phyloP scores from a whole-genome alignment of 1,284 basidiomycete genomes.

The Naganishia cerealis region DNA sequence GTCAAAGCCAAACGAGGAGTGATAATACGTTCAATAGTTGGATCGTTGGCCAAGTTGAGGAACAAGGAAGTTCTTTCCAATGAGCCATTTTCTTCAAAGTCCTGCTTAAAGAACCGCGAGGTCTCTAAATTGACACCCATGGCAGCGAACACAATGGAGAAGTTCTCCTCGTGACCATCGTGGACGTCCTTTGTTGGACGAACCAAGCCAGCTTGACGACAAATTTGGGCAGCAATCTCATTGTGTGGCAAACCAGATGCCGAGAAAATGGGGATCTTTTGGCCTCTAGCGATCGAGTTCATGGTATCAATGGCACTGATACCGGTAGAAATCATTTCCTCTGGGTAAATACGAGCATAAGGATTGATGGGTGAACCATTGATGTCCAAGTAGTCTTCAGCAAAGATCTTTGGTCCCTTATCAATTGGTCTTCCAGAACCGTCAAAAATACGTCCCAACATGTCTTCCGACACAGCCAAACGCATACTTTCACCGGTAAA shows the following conservation, averaged over 20 bases:
- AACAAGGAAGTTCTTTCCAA: slow-evolving; percentile 97
- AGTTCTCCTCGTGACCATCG: slow-evolving; percentile 99
- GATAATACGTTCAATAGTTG: slow-evolving; percentile 99
- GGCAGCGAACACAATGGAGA: slow-evolving; percentile 98
- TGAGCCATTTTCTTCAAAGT: slow-evolving; percentile 98
- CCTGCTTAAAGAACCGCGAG: slow-evolving; percentile 98
- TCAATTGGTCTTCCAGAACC: too few relatives aligned
- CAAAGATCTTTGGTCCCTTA: too few relatives aligned
- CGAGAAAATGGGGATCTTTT: slow-evolving; percentile 99
- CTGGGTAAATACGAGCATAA: slow-evolving; percentile 97
- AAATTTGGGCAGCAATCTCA: slow-evolving; percentile 99
- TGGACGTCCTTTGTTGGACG: too few relatives aligned
- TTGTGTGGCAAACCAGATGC: slow-evolving; percentile 99
- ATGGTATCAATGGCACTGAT: slow-evolving; percentile 98
- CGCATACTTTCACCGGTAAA: too few relatives aligned
- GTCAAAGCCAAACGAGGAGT: slow-evolving; percentile 97
- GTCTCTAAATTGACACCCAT: slow-evolving; percentile 99
- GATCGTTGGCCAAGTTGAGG: slow-evolving; percentile 98
- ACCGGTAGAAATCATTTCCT: slow-evolving; percentile 99
- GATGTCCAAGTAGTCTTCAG: slow-evolving; percentile 79
- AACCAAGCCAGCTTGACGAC: slow-evolving; percentile 99
- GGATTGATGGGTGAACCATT: slow-evolving; percentile 99
- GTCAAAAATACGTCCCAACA: too few relatives aligned
- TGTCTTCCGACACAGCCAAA: too few relatives aligned
- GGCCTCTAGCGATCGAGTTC: slow-evolving; percentile 98